phyloP scores from a whole-genome alignment of 805 yeast genomes.

The Clavispora vitiphila region DNA sequence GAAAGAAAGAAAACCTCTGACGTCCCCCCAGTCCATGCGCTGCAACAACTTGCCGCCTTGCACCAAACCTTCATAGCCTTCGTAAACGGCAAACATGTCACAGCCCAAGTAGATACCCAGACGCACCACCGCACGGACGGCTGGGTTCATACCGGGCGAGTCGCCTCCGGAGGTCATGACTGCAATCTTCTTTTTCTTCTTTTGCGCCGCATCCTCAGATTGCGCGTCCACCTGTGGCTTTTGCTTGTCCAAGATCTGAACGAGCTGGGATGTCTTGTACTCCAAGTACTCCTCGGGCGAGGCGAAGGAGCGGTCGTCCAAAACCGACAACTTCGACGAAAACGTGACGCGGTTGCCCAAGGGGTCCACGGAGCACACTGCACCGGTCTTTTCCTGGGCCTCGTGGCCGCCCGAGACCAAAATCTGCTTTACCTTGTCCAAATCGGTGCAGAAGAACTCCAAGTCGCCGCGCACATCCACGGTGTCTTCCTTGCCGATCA shows the following conservation, averaged over 20 bases:
- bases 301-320: conserved; percentile 15
- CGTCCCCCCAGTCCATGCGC: conserved; percentile 89
- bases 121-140: conserved; percentile 91
- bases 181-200: conserved; percentile 50
- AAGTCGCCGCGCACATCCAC: conserved; percentile 15
- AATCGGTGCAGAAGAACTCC: conserved; percentile 29
- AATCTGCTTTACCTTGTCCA: conserved; percentile 17
- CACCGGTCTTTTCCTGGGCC: conserved; percentile 1
- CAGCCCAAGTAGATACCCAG: conserved; percentile 85
- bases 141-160: conserved; percentile 98
- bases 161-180: conserved; percentile 99
- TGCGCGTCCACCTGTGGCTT: not conserved
- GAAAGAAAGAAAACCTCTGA: conserved; percentile 83
- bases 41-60: conserved; percentile 73
- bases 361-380: conserved; percentile 25
- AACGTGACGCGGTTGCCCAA: conserved; percentile 29
- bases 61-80: conserved; percentile 93
- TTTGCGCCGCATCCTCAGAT: conserved; percentile 2
- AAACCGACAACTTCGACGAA: conserved; percentile 19
- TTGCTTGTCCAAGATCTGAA: conserved; percentile 8
- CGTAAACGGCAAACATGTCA: conserved; percentile 86
- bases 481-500: conserved; percentile 16
- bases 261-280: conserved; percentile 19
- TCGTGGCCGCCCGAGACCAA: conserved; percentile 10
- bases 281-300: conserved; percentile 27